These are phyloP conservation scores for Polychaeton citri DNA, from an alignment of 2,329 filamentous ascomycete genomes.

Conservation along the genomic window DNA sequence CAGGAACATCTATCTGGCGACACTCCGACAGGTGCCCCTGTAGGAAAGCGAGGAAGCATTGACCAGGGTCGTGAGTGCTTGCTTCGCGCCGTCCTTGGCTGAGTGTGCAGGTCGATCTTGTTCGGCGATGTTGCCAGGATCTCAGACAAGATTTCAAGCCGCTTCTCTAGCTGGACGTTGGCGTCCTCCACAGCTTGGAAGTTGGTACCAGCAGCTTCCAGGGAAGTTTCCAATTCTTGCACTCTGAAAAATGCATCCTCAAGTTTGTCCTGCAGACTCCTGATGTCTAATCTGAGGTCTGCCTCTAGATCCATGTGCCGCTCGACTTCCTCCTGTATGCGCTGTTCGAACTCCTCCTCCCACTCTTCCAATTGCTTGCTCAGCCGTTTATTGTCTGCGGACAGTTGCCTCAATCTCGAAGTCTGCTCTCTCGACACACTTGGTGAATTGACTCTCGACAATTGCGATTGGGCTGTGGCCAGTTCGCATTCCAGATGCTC, in stretches of 20 bases:
- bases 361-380: constrained; percentile 23
- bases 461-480: constrained; percentile 25
- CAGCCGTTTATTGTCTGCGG: constrained; percentile 20
- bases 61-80: constrained; percentile 19
- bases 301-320: constrained; percentile 16
- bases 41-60: constrained; percentile 22
- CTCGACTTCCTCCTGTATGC: constrained; percentile 21
- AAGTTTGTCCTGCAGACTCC: constrained; percentile 16
- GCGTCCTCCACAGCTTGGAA: constrained; percentile 21
- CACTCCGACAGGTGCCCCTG: constrained; percentile 12
- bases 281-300: constrained; percentile 15
- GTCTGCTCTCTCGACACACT: constrained; percentile 22
- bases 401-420: constrained; percentile 23
- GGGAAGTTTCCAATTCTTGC: constrained; percentile 20
- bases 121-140: constrained; percentile 24
- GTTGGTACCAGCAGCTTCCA: constrained; percentile 17
- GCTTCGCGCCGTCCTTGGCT: constrained; percentile 12
- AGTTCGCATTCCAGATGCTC: constrained; percentile 37
- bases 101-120: constrained; percentile 18
- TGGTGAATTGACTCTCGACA: constrained; percentile 28
- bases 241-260: constrained; percentile 17
- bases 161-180: constrained; percentile 24
- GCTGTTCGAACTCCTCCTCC: constrained; percentile 24
- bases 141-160: constrained; percentile 25
- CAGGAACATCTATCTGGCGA: background rate